Percentiles rank a stretch among this genome's conserved stretches.
These are phyloP conservation scores for Bipolaris bicolor DNA, from an alignment of 2,329 filamentous ascomycete species.

Conservation along the genomic window DNA sequence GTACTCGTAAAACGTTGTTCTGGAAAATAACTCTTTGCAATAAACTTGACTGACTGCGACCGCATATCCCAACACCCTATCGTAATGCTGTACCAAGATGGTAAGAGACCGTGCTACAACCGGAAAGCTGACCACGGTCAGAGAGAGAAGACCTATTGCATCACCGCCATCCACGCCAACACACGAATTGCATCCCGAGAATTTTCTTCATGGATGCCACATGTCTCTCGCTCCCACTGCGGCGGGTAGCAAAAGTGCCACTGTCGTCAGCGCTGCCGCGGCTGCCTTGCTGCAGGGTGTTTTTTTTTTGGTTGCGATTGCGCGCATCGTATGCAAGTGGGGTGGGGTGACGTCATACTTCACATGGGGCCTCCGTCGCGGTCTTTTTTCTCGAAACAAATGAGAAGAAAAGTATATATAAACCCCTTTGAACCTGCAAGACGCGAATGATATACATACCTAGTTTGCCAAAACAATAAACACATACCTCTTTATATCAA, in stretches of 20 bases:
- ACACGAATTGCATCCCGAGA: neutral
- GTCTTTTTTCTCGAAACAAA: neutral
- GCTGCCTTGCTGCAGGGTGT: constrained; percentile 8
- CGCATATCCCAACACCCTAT: neutral
- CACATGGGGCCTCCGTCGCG: constrained; percentile 8
- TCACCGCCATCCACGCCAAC: neutral
- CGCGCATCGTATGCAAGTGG: constrained; percentile 12
- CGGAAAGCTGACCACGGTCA: neutral
- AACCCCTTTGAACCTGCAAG: neutral
- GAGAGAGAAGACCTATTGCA: neutral
- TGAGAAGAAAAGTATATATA: constrained; percentile 8
- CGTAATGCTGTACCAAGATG: neutral
- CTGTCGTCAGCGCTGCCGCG: constrained; percentile 13
- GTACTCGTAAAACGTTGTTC: neutral
- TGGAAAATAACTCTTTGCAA: neutral
- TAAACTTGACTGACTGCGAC: too few relatives aligned
- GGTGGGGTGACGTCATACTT: constrained; percentile 19
- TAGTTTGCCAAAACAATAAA: neutral
- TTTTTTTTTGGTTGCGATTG: neutral
- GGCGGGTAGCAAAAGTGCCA: neutral
- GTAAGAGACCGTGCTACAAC: neutral
- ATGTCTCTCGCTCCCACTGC: neutral
- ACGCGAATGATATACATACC: neutral
- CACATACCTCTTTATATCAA: neutral
- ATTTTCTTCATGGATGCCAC: neutral